These are phyloP conservation scores for Melanogaster broomeanus DNA, from an alignment of 768 basidiomycete genomes.

Conservation along the genomic window DNA sequence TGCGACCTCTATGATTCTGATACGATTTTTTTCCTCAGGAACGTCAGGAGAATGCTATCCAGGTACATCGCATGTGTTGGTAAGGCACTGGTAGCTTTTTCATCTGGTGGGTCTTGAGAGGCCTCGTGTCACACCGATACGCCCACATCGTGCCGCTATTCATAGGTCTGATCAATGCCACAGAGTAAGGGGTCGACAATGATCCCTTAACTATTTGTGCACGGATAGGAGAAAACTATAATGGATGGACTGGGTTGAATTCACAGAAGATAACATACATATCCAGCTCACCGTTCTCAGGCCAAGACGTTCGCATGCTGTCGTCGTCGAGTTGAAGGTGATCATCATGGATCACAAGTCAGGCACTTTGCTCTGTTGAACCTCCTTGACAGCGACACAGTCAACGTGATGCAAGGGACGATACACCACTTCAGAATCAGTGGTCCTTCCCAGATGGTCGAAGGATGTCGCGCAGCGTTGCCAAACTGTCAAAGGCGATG, in stretches of 20 bases:
- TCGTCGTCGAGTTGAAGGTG: conserved; percentile 13
- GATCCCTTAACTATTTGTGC: conserved; percentile 19
- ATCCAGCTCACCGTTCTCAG: background rate
- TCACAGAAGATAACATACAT: background rate
- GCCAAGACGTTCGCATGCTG: conserved; percentile 21
- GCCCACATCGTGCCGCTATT: no score
- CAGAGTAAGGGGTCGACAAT: conserved; percentile 14
- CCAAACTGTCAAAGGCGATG: no score
- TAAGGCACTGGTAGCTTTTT: background rate
- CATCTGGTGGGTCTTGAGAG: conserved; percentile 1
- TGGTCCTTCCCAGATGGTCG: no score
- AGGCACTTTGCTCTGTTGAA: background rate
- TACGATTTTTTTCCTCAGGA: background rate
- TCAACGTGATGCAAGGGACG: conserved; percentile 9
- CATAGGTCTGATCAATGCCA: conserved; percentile 22
- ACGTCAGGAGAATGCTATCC: no score
- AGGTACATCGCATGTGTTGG: conserved; percentile 23
- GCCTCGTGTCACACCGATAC: no score
- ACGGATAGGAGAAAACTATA: conserved; percentile 9
- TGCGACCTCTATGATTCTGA: conserved; percentile 16
- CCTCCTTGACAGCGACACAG: background rate
- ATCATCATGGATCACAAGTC: conserved; percentile 28
- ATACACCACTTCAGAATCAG: no score
- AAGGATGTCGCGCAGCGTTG: no score
- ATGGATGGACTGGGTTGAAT: conserved; percentile 22